Base-by-base conservation (phyloP, 2,329 filamentous ascomycete genomes). In the Knoxdaviesia capensis region DNA sequence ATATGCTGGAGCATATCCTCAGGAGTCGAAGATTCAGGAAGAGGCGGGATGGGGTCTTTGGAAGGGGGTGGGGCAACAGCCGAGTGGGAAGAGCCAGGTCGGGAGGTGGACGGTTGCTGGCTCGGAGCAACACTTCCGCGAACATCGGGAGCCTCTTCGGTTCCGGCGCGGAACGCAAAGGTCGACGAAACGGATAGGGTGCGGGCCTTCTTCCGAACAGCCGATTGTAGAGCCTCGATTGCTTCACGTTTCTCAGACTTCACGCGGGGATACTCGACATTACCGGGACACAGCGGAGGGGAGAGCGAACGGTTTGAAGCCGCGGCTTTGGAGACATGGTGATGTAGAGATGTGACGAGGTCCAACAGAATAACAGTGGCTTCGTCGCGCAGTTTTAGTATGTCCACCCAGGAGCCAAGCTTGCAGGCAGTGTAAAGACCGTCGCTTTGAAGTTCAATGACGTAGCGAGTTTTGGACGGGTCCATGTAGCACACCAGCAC, bases 341-440 rank as follows among this genome's bases (percentile, higher is more conserved):
- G n/a, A n/a, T n/a, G n/a, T n/a, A n/a, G n/a, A n/a, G n/a, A n/a
- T n/a, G n/a, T n/a, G n/a, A n/a, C n/a, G n/a, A n/a, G n/a, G n/a
- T n/a, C n/a, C n/a, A n/a, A n/a, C n/a, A n/a, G n/a, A n/a, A n/a
- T n/a, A n/a, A n/a, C n/a, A 0, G 68, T 71, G 35, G 73, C 70
- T 35, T 63, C 55, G 7, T 56, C 53, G 29, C 59, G 58, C 31
- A 86, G 59, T 6, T 64, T 59, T 34, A 68, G 63, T 41, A 79
- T 53, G 46, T 76, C 69, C 28, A 81, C 65, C 77, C 79, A 83
- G 20, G 62, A 56, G 2, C 73, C 77, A 37, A 90, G 60, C 50
- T 71, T 76, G 55, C 77, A 86, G 30, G 84, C 54, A 7, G n/a
- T n/a, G 72, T 70, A 54, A 82, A 87, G 4, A 79, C 61, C 1